A percentile compares a stretch with the other conserved stretches of the same genome.
Conservation (phyloP, 768 basidiomycete genomes). For the Naganishia randhawae region DNA sequence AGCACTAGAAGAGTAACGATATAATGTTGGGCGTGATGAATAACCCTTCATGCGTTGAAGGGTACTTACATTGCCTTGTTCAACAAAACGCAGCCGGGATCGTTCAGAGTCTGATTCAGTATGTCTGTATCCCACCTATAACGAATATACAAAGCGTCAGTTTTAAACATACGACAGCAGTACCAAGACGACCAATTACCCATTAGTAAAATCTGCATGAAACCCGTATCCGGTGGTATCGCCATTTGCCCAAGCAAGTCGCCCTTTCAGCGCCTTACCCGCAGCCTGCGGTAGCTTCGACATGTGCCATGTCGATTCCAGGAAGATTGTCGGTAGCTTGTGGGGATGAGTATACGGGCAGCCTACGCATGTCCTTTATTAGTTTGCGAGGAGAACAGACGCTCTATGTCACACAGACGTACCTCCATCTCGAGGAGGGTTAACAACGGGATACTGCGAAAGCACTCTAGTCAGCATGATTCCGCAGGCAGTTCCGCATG, state of each 20-base stretch:
- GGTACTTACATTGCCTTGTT: conserved; percentile 7
- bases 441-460: conserved; percentile 6
- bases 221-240: conserved; percentile 65
- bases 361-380: conserved; percentile 9
- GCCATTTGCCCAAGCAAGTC: conserved; percentile 55
- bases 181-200: not conserved
- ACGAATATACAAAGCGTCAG: not conserved
- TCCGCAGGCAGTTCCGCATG: not conserved
- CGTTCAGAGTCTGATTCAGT: conserved; percentile 57
- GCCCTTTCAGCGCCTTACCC: conserved; percentile 34
- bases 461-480: not conserved
- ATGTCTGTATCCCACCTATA: conserved; percentile 58
- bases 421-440: conserved; percentile 18
- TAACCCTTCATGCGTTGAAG: not conserved
- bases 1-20: not conserved
- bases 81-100: conserved; percentile 38
- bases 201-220: conserved; percentile 44
- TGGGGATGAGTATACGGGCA: conserved; percentile 43
- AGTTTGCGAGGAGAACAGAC: not conserved
- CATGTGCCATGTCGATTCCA: conserved; percentile 41
- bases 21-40: not conserved
- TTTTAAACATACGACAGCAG: not conserved
- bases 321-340: conserved; percentile 42
- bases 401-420: not conserved
- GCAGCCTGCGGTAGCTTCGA: conserved; percentile 27